phyloP scores from a whole-genome alignment of 1,284 basidiomycete genomes.

The Papiliotrema nemorosa region DNA sequence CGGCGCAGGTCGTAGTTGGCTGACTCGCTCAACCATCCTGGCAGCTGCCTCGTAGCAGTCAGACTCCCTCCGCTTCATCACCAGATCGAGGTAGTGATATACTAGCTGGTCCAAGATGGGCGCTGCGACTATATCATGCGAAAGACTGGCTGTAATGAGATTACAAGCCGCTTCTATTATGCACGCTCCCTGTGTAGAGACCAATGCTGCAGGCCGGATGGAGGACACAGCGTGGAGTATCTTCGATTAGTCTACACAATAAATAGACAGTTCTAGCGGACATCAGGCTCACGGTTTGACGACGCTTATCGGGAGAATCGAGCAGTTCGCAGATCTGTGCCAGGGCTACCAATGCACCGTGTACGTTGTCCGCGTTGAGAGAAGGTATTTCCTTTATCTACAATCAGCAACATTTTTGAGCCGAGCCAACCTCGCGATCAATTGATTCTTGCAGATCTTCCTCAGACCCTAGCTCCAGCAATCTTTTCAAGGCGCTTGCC shows the following conservation, averaged over 20 bases:
- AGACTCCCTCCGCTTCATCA: conserved; percentile 64
- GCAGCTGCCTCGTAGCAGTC: conserved; percentile 72
- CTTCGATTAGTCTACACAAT: conserved; percentile 15
- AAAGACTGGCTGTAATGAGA: conserved; percentile 65
- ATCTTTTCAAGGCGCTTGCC: conserved; percentile 67
- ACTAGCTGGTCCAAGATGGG: conserved; percentile 30
- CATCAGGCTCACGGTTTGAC: conserved; percentile 7
- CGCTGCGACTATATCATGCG: conserved; percentile 46
- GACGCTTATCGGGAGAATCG: conserved; percentile 10
- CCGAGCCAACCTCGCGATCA: conserved; percentile 29
- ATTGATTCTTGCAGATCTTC: conserved; percentile 28
- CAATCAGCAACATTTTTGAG: neutral
- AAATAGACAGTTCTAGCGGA: neutral
- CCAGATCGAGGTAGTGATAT: conserved; percentile 60
- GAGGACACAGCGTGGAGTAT: conserved; percentile 45
- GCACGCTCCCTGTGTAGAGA: conserved; percentile 67
- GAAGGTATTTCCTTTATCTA: conserved; percentile 62
- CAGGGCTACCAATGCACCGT: conserved; percentile 75
- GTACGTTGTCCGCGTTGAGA: conserved; percentile 67
- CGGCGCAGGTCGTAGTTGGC: conserved; percentile 63
- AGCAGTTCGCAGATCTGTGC: conserved; percentile 59
- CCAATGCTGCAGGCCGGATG: conserved; percentile 58
- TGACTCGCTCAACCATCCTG: conserved; percentile 62
- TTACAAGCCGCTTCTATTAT: conserved; percentile 70
- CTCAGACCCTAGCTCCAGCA: conserved; percentile 57